phyloP scores from a whole-genome alignment of 1,284 basidiomycete species.

The Puccinia novopanici region DNA sequence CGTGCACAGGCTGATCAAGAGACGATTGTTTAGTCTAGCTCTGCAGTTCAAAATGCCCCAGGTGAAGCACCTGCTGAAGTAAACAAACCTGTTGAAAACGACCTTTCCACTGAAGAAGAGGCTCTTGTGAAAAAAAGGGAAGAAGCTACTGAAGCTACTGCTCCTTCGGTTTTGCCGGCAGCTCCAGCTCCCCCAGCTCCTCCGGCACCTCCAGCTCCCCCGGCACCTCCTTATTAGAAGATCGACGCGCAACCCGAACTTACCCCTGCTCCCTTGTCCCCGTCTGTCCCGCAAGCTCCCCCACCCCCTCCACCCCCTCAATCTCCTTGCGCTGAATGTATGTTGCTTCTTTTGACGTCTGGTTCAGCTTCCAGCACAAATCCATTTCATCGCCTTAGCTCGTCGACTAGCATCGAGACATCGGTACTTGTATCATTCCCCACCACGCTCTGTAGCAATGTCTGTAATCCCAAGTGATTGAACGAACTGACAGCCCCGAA shows the following conservation, averaged over 20 bases:
- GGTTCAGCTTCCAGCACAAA: slow-evolving; percentile 52
- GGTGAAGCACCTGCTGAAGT: slow-evolving; percentile 44
- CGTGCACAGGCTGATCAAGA: slow-evolving; percentile 54
- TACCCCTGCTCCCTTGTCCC: slow-evolving; percentile 58
- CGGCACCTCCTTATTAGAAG: slow-evolving; percentile 58
- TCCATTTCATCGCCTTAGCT: slow-evolving; percentile 53
- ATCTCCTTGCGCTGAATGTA: slow-evolving; percentile 57
- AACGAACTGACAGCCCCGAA: slow-evolving; percentile 58
- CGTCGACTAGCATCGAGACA: slow-evolving; percentile 49
- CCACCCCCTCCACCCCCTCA: slow-evolving; percentile 30
- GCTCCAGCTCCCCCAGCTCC: slow-evolving; percentile 56
- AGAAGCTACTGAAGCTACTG: slow-evolving; percentile 66
- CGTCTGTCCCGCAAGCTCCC: slow-evolving; percentile 12
- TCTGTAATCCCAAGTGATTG: no score
- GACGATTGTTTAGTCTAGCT: slow-evolving; percentile 69
- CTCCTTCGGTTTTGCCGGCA: slow-evolving; percentile 47
- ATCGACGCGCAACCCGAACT: no score
- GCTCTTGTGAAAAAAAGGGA: slow-evolving; percentile 69
- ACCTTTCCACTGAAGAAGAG: slow-evolving; percentile 70
- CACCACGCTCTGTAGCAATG: slow-evolving; percentile 57
- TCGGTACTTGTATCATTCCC: slow-evolving; percentile 58
- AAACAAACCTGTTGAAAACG: slow-evolving; percentile 46
- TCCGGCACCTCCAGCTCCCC: slow-evolving; percentile 59
- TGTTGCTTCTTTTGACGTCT: slow-evolving; percentile 57
- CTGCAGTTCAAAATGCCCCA: slow-evolving; percentile 58